A percentile compares a stretch with the other conserved stretches of the same genome.
These are phyloP conservation scores for Ogataea paraovalis DNA, from an alignment of 805 yeast species.

Conservation along the genomic window DNA sequence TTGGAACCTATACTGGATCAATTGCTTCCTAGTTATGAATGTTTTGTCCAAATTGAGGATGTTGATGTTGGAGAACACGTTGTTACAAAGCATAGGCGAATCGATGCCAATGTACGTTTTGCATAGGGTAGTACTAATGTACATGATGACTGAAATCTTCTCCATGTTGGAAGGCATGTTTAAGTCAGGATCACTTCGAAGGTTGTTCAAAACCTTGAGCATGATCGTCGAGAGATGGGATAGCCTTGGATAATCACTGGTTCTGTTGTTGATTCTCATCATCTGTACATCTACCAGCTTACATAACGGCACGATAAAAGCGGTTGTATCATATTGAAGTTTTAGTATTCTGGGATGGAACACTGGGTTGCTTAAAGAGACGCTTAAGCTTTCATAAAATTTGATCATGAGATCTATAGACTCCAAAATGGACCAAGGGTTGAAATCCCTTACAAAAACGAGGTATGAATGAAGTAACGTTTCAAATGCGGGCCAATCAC, in stretches of 20 bases:
- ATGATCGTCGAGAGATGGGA: constrained; percentile 45
- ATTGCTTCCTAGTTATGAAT: constrained; percentile 40
- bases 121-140: constrained; percentile 47
- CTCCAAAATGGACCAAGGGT: constrained; percentile 51
- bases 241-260: constrained; percentile 37
- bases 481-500: constrained; percentile 42
- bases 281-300: constrained; percentile 37
- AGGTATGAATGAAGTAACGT: constrained; percentile 41
- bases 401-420: constrained; percentile 52
- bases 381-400: constrained; percentile 43
- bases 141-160: constrained; percentile 45
- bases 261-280: constrained; percentile 34
- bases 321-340: constrained; percentile 35
- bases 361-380: constrained; percentile 44
- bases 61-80: constrained; percentile 58
- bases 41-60: constrained; percentile 41
- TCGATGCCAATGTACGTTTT: constrained; percentile 47
- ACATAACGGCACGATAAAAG: constrained; percentile 42
- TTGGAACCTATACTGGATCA: constrained; percentile 49
- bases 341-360: constrained; percentile 36
- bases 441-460: constrained; percentile 42
- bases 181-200: constrained; percentile 42
- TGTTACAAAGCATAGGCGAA: constrained; percentile 55
- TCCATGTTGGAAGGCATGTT: constrained; percentile 27
- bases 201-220: constrained; percentile 45